Conservation (phyloP, 2,329 filamentous ascomycete genomes). For the Nemania sp. region DNA sequence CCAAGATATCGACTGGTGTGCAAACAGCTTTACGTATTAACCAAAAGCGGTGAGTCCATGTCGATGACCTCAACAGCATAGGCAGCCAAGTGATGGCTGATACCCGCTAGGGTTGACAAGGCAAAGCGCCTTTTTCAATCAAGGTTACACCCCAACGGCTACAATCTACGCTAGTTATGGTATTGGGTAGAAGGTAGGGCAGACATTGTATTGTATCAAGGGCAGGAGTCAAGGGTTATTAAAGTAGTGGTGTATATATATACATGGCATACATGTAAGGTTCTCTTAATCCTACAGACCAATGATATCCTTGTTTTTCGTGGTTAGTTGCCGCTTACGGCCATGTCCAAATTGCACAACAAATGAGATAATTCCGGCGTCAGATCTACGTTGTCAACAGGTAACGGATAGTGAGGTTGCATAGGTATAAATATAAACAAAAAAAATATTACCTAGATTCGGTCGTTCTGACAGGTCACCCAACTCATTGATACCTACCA, state of each 20-base stretch:
- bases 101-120: conserved; percentile 20
- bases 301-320: conserved; percentile 20
- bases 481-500: no score
- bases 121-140: conserved; percentile 18
- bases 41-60: conserved; percentile 19
- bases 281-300: conserved; percentile 9
- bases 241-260: no score
- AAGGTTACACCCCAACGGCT: conserved; percentile 29
- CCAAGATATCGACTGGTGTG: conserved; percentile 4
- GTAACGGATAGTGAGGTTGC: not conserved
- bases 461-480: not conserved
- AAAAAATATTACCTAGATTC: not conserved
- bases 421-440: not conserved
- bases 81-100: conserved; percentile 11
- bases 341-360: conserved; percentile 15
- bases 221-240: no score
- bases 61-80: conserved; percentile 15
- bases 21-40: not conserved
- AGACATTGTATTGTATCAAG: no score
- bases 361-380: conserved; percentile 19
- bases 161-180: conserved; percentile 16
- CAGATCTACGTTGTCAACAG: conserved; percentile 21
- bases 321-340: conserved; percentile 33
- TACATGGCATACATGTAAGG: no score
- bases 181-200: not conserved